Percentiles rank a stretch among this genome's conserved stretches.
Conservation (phyloP, 1,139 yeast genomes). For the Saccharomyces hybrid region DNA sequence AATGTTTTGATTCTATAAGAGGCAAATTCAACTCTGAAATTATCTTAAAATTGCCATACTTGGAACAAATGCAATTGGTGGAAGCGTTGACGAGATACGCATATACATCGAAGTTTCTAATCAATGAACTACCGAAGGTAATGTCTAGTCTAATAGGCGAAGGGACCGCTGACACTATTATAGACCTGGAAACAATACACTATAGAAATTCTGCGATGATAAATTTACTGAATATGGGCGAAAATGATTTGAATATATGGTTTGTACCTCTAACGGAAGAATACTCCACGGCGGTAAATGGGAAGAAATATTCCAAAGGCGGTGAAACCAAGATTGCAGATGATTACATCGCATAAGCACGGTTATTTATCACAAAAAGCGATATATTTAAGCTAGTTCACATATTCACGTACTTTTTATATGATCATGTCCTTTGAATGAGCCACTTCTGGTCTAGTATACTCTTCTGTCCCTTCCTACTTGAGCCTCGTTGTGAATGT, state of each 20-base stretch:
- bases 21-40: slow-evolving; percentile 18
- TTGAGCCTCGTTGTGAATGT: not conserved
- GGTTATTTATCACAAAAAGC: no score
- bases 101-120: slow-evolving; percentile 23
- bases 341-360: not conserved
- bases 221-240: slow-evolving; percentile 21
- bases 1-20: slow-evolving; percentile 23
- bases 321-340: not conserved
- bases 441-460: no score
- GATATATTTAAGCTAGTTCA: no score
- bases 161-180: slow-evolving; percentile 16
- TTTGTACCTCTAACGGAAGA: slow-evolving; percentile 18
- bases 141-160: slow-evolving; percentile 31
- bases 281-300: not conserved
- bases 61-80: slow-evolving; percentile 33
- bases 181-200: slow-evolving; percentile 30
- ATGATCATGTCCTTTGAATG: no score
- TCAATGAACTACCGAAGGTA: slow-evolving; percentile 28
- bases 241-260: slow-evolving; percentile 30
- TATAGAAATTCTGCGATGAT: slow-evolving; percentile 28
- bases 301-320: not conserved
- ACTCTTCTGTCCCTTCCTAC: not conserved
- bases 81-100: slow-evolving; percentile 23
- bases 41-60: slow-evolving; percentile 29
- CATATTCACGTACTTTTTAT: not conserved